These are phyloP conservation scores for Suhomyces guaymorum DNA, from an alignment of 1,139 yeast genomes.

Conservation along the genomic window DNA sequence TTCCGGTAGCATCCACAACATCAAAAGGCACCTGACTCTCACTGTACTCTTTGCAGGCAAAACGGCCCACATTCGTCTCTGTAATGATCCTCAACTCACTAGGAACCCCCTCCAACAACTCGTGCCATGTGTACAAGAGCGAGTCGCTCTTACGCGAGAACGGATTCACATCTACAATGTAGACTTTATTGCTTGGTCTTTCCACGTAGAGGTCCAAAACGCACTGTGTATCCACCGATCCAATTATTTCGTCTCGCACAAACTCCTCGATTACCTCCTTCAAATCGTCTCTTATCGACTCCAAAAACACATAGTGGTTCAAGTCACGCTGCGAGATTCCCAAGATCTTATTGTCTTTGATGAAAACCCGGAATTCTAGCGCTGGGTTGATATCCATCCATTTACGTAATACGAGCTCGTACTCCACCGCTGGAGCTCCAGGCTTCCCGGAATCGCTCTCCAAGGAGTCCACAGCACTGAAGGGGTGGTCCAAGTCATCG, in stretches of 20 bases:
- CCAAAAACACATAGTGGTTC: slow-evolving; percentile 74
- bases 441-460: slow-evolving; percentile 13
- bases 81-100: slow-evolving; percentile 66
- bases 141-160: slow-evolving; percentile 77
- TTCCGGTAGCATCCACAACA: slow-evolving; percentile 77
- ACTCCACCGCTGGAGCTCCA: slow-evolving; percentile 17
- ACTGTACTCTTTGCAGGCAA: slow-evolving; percentile 78
- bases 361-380: slow-evolving; percentile 84
- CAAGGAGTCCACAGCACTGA: slow-evolving; percentile 41
- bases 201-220: slow-evolving; percentile 84
- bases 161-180: slow-evolving; percentile 83
- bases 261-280: slow-evolving; percentile 54
- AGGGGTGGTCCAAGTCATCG: slow-evolving; percentile 79
- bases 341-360: slow-evolving; percentile 57
- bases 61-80: slow-evolving; percentile 66
- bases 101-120: slow-evolving; percentile 40
- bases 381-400: slow-evolving; percentile 89
- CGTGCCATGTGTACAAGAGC: slow-evolving; percentile 81
- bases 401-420: slow-evolving; percentile 71
- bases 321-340: slow-evolving; percentile 86
- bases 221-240: no score
- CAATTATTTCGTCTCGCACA: no score
- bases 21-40: slow-evolving; percentile 92
- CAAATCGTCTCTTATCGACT: slow-evolving; percentile 46
- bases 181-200: slow-evolving; percentile 63